A percentile compares a stretch with the other conserved stretches of the same genome.
Evolutionary conservation across 345 rosid genomes (phyloP).

Genomic region (Nasturtium officinale): DNA sequence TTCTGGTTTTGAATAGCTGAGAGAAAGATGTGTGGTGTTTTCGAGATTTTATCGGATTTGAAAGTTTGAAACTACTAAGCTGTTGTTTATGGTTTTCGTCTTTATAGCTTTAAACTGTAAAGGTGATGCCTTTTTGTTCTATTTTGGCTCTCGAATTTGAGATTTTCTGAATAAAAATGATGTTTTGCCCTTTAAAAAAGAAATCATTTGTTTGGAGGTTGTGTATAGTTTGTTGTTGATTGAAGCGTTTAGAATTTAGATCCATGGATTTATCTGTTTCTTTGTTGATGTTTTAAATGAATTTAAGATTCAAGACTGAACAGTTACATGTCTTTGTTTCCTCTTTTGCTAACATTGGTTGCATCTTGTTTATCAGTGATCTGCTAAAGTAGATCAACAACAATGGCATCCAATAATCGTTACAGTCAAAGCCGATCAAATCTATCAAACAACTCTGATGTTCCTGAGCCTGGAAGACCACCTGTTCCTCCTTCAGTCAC

Average conservation of each 20-base stretch:
- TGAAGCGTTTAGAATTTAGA: constrained; percentile 9
- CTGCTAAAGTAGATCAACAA: constrained; percentile 22
- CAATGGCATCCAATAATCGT: constrained; percentile 66
- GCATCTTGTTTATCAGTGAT: constrained; percentile 48
- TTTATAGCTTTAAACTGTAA: constrained; percentile 20
- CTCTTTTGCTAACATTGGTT: constrained; percentile 20
- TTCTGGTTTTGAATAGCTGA: neutral
- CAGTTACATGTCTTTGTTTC: constrained; percentile 14
- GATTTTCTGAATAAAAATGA: neutral
- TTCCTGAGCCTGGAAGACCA: constrained; percentile 60
- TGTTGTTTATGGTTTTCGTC: constrained; percentile 6
- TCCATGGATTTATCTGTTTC: constrained; percentile 33
- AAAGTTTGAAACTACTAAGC: constrained; percentile 26
- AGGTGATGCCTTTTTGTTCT: constrained; percentile 23
- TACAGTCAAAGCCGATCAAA: constrained; percentile 64
- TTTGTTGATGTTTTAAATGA: neutral
- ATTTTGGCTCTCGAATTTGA: constrained; percentile 4
- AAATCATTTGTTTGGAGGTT: neutral
- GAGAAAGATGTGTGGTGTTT: constrained; percentile 11
- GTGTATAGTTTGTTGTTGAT: constrained; percentile 11
- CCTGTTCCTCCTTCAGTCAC: constrained; percentile 65
- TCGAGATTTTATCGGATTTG: constrained; percentile 11
- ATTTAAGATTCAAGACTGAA: neutral
- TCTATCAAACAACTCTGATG: constrained; percentile 66
- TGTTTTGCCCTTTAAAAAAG: neutral